These are phyloP conservation scores for Clonostachys rhizophaga DNA, from an alignment of 2,329 filamentous ascomycete genomes.

Conservation along the genomic window DNA sequence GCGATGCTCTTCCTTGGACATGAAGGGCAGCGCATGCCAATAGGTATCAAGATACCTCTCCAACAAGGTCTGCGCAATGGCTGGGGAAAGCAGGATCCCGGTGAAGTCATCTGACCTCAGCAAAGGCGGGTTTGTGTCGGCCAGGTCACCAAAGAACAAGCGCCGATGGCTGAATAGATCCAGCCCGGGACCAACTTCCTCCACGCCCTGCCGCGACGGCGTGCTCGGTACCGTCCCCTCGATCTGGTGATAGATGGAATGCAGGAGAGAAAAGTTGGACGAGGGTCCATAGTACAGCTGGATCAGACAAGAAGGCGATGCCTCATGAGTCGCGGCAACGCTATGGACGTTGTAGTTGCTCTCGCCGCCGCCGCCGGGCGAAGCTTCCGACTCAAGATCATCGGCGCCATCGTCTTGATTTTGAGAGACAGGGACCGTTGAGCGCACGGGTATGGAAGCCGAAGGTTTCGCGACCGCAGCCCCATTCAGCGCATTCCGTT, in stretches of 20 bases:
- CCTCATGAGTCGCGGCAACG: slow-evolving; percentile 38
- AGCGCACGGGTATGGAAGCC: slow-evolving; percentile 7
- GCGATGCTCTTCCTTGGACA: slow-evolving; percentile 24
- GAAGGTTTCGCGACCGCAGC: slow-evolving; percentile 11
- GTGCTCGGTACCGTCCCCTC: slow-evolving; percentile 15
- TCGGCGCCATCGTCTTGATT: neutral
- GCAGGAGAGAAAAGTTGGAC: slow-evolving; percentile 35
- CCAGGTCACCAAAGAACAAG: slow-evolving; percentile 27
- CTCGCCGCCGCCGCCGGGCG: slow-evolving; percentile 10
- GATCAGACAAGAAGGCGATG: slow-evolving; percentile 34
- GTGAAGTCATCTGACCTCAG: slow-evolving; percentile 12
- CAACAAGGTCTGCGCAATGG: slow-evolving; percentile 27
- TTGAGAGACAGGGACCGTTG: slow-evolving; percentile 6
- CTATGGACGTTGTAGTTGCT: slow-evolving; percentile 27
- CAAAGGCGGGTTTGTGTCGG: slow-evolving; percentile 19
- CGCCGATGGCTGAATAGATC: slow-evolving; percentile 19
- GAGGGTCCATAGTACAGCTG: slow-evolving; percentile 41
- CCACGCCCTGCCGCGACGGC: slow-evolving; percentile 14
- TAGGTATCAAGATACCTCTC: slow-evolving; percentile 32
- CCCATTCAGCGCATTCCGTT: slow-evolving; percentile 8
- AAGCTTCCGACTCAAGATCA: neutral
- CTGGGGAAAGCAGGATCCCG: slow-evolving; percentile 28
- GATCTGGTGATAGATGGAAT: slow-evolving; percentile 22
- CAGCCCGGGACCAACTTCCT: slow-evolving; percentile 21
- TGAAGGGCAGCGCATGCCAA: slow-evolving; percentile 28